phyloP scores from a whole-genome alignment of 176 grass and related monocot genomes.

The Rhynchospora pubera region DNA sequence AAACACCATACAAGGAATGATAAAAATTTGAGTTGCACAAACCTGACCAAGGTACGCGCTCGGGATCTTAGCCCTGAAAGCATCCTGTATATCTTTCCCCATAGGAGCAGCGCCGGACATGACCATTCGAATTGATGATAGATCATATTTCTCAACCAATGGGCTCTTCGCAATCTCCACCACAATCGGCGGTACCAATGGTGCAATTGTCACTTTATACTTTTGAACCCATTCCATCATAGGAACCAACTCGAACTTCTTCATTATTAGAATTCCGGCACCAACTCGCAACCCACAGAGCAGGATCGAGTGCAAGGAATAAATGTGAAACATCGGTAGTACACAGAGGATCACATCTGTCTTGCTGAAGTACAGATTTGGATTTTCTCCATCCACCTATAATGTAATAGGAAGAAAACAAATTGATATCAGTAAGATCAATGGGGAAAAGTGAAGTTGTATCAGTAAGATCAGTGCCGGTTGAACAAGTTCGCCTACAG shows the following conservation, averaged over 20 bases:
- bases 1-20: neutral
- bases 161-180: constrained; percentile 73
- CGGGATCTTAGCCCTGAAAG: constrained; percentile 49
- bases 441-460: too few species aligned
- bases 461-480: too few species aligned
- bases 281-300: constrained; percentile 65
- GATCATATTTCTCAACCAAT: constrained; percentile 48
- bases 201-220: constrained; percentile 61
- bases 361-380: constrained; percentile 58
- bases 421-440: neutral
- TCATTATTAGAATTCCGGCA: constrained; percentile 62
- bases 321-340: constrained; percentile 93
- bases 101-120: constrained; percentile 88
- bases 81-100: constrained; percentile 75
- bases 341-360: constrained; percentile 84
- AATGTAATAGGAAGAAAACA: neutral
- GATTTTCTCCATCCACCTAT: constrained; percentile 79
- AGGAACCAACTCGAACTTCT: constrained; percentile 59
- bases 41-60: constrained; percentile 84
- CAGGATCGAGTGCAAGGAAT: constrained; percentile 80
- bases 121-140: constrained; percentile 71
- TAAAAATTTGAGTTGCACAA: neutral
- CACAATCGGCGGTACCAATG: constrained; percentile 80
- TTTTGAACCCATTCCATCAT: constrained; percentile 62
- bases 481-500: neutral